Percentiles rank a stretch among this genome's conserved stretches.
These are phyloP conservation scores for Flaveria robusta DNA, from an alignment of 129 eudicot species.

Conservation along the genomic window DNA sequence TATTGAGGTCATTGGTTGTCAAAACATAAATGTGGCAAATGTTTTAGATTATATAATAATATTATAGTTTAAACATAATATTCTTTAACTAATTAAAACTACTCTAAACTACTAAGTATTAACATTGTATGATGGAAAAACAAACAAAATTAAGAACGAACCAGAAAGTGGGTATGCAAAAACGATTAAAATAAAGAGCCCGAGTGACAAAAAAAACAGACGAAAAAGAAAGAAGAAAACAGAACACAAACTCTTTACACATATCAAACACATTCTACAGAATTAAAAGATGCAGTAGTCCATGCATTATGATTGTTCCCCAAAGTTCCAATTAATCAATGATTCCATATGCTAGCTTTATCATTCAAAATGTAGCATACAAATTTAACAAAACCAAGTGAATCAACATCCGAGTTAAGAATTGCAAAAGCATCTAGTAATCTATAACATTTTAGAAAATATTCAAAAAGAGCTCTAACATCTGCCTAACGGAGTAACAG, in stretches of 20 bases:
- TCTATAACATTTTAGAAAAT: not conserved
- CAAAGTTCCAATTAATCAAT: not conserved
- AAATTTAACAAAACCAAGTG: too few relatives aligned
- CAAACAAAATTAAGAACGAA: not conserved
- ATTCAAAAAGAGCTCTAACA: not conserved
- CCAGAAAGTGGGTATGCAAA: not conserved
- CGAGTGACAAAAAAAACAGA: not conserved
- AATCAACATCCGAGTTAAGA: not conserved
- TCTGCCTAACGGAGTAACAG: too few relatives aligned
- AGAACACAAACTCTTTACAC: not conserved
- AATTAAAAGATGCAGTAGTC: not conserved
- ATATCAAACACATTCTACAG: not conserved
- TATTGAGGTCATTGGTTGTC: not conserved
- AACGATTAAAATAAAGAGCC: not conserved
- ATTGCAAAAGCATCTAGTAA: not conserved
- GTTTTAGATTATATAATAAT: too few relatives aligned
- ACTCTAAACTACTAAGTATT: not conserved
- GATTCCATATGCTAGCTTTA: conserved; percentile 2
- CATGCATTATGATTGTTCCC: not conserved
- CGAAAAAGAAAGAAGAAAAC: not conserved
- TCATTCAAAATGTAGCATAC: not conserved
- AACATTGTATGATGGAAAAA: not conserved
- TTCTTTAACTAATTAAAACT: conserved; percentile 3
- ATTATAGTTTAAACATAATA: not conserved
- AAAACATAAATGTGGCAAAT: conserved; percentile 16